Conservation (phyloP, 2,329 filamentous ascomycete genomes). For the Ophiostoma fasciatum region DNA sequence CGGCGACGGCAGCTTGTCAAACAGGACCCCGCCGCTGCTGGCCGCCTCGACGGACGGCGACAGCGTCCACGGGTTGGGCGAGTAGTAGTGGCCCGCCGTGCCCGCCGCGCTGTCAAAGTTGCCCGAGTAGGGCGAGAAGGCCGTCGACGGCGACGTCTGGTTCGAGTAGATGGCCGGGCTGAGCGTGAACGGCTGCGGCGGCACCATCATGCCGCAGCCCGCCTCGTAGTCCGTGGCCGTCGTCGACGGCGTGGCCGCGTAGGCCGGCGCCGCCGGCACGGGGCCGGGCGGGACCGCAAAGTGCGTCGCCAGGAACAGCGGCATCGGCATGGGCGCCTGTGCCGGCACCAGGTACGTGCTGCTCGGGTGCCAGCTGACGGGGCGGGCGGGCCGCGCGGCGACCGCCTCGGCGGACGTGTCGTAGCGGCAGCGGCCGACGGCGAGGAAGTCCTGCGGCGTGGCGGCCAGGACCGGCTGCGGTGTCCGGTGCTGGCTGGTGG, state of each 20-base stretch:
- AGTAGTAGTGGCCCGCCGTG: constrained; percentile 20
- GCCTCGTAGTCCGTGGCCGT: constrained; percentile 18
- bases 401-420: not conserved
- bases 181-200: constrained; percentile 33
- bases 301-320: constrained; percentile 11
- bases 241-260: constrained; percentile 1
- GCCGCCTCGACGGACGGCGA: constrained; percentile 11
- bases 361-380: constrained; percentile 60
- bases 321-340: constrained; percentile 10
- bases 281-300: constrained; percentile 2
- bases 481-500: constrained; percentile 8
- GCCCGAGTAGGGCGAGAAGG: constrained; percentile 35
- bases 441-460: constrained; percentile 2
- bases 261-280: not conserved
- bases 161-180: constrained; percentile 41
- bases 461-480: not conserved
- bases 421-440: not conserved
- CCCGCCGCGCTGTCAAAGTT: constrained; percentile 20
- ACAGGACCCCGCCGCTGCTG: constrained; percentile 8
- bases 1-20: constrained; percentile 11
- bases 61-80: constrained; percentile 23
- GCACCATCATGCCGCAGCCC: constrained; percentile 23
- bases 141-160: constrained; percentile 39
- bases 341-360: constrained; percentile 29
- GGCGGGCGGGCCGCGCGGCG: constrained; percentile 28